Evolutionary conservation across 75 land plant species (phyloP), one percentile per base, ranked within the genome.

Genomic region (Cupressus sempervirens): DNA sequence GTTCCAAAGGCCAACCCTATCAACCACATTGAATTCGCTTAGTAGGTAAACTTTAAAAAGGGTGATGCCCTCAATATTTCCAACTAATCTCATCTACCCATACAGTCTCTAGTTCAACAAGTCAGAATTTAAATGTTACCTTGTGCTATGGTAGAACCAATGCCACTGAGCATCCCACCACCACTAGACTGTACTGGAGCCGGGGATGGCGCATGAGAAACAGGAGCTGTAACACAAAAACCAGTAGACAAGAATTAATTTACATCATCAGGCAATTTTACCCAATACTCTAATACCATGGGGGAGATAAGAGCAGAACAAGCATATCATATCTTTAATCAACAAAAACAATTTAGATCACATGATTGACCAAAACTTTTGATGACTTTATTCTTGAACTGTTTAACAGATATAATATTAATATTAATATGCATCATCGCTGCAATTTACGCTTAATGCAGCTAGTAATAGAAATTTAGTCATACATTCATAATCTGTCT

Each of bases 1-100:
- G 93, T 91, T n/a, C 99, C 99, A 89, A 97, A 97, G 48, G 99
- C 98, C 97, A 97, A 86, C 0, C 97, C 97, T 95, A 56, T 8
- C 36, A 56, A 58, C 54, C 83, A 83, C 43, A 58, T 40, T 23
- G 46, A 46, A 26, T 32, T 20, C 73, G 30, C 52, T 10, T 20
- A 20, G 30, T 38, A 32, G 9, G 6, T 35, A n/a, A 36, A 14
- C 77, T 38, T 30, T 23, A 20, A 62, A 23, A 4, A 20, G 67
- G 8, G 0, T 75, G 43, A 48, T 34, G 65, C 54, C 14, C 23
- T 6, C 45, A 43, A 38, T 38, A 38, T 38, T 38, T 38, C 40
- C 2, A 38, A 20, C 34, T n/a, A 80, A 81, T 80, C 45, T 50
- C 53, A 48, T 48, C 15, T 50, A 50, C 53, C 12, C 53, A 10